Percentiles rank a stretch among this genome's conserved stretches.
phyloP scores from a whole-genome alignment of 331 rosid genomes.

The Cydonia oblonga region DNA sequence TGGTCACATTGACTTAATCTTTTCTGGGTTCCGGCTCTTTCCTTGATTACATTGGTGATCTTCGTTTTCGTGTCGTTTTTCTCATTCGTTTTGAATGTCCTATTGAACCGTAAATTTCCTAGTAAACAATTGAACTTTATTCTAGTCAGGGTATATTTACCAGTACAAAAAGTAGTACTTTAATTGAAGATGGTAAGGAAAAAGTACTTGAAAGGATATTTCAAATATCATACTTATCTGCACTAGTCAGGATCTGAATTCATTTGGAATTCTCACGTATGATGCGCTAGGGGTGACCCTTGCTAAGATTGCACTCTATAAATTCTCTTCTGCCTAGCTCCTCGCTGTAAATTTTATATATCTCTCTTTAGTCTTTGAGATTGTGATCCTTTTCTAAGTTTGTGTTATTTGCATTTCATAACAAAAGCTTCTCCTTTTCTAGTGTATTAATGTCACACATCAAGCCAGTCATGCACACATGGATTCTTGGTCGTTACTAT shows the following conservation, averaged over 20 bases:
- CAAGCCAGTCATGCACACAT: background rate
- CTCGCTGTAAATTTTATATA: background rate
- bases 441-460: too few species aligned
- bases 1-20: background rate
- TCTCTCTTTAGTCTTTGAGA: background rate
- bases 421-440: background rate
- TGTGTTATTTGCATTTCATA: background rate
- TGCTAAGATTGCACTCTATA: background rate
- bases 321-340: background rate
- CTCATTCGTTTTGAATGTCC: background rate
- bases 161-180: background rate
- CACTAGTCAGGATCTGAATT: background rate
- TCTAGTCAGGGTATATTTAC: background rate
- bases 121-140: background rate
- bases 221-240: background rate
- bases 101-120: background rate
- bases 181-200: background rate
- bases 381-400: background rate
- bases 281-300: background rate
- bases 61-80: background rate
- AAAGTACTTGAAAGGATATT: background rate
- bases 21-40: background rate
- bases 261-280: background rate
- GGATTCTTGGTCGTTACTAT: background rate
- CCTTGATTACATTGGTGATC: background rate